These are phyloP conservation scores for Cruciata laevipes DNA, from an alignment of 257 asterid species.

Conservation along the genomic window DNA sequence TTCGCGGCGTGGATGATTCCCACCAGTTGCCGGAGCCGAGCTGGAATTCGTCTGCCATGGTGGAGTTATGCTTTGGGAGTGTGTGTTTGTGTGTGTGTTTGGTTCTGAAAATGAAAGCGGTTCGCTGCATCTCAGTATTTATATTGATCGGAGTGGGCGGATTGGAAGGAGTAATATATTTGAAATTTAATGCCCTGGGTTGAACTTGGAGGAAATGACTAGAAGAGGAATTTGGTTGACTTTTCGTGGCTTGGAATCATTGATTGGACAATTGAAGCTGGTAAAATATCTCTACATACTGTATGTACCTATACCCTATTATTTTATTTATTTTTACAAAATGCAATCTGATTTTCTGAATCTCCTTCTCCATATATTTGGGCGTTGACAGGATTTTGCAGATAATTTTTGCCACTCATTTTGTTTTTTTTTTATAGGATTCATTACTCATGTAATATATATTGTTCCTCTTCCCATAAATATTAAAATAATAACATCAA, in stretches of 20 bases:
- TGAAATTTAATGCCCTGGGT: background rate
- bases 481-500: too few relatives aligned
- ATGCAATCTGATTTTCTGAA: background rate
- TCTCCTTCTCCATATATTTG: too few relatives aligned
- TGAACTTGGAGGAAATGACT: slow-evolving; percentile 17
- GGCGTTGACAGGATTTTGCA: too few relatives aligned
- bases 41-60: slow-evolving; percentile 73
- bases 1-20: slow-evolving; percentile 45
- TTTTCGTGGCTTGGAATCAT: slow-evolving; percentile 18
- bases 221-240: slow-evolving; percentile 76
- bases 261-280: slow-evolving; percentile 47
- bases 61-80: background rate
- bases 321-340: background rate
- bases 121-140: slow-evolving; percentile 44
- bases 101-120: slow-evolving; percentile 40
- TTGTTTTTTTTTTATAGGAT: too few relatives aligned
- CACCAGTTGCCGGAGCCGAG: slow-evolving; percentile 79
- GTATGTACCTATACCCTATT: background rate
- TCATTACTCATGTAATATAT: too few relatives aligned
- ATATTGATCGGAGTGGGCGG: slow-evolving; percentile 28
- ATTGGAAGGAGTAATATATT: slow-evolving; percentile 1
- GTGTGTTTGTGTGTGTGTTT: background rate
- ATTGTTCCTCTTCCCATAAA: too few relatives aligned
- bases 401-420: too few relatives aligned
- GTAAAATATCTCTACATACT: slow-evolving; percentile 2